Conservation (phyloP, 2,329 filamentous ascomycete genomes). For the Colletotrichum sublineola region DNA sequence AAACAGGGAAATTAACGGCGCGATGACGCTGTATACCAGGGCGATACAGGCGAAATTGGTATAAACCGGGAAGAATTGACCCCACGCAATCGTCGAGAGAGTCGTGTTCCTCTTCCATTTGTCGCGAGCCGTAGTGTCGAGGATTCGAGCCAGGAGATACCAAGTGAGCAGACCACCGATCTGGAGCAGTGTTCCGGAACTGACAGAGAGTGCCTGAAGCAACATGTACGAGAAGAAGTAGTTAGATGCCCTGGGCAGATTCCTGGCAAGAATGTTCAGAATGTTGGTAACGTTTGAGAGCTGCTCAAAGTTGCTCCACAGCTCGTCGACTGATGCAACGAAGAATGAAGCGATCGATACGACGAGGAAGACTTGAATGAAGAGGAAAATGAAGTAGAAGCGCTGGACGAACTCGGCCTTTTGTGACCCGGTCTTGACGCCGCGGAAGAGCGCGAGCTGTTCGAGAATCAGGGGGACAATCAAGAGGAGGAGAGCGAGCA, state of each 20-base stretch:
- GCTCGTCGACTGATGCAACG: constrained; percentile 70
- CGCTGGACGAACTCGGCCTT: constrained; percentile 87
- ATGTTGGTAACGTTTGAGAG: constrained; percentile 72
- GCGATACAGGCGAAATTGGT: constrained; percentile 96
- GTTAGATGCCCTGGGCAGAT: constrained; percentile 88
- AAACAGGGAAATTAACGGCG: constrained; percentile 92
- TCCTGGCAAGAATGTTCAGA: constrained; percentile 78
- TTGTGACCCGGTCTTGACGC: constrained; percentile 85
- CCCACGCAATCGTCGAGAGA: constrained; percentile 86
- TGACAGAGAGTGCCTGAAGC: constrained; percentile 90
- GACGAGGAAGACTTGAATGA: constrained; percentile 94
- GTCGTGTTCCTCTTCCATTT: constrained; percentile 90
- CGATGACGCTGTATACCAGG: constrained; percentile 88
- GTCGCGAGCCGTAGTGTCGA: constrained; percentile 84
- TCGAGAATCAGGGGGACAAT: constrained; percentile 84
- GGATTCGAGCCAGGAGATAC: constrained; percentile 83
- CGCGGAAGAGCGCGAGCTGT: constrained; percentile 79
- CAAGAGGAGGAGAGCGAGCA: constrained; percentile 83
- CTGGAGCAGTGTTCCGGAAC: constrained; percentile 89
- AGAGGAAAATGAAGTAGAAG: constrained; percentile 95
- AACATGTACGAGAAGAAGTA: constrained; percentile 99
- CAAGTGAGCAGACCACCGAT: constrained; percentile 83
- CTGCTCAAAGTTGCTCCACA: constrained; percentile 65
- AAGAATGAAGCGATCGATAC: constrained; percentile 87
- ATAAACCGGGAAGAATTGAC: constrained; percentile 94